Conservation (phyloP, 148 eudicot species). For the Mesembryanthemum crystallinum region DNA sequence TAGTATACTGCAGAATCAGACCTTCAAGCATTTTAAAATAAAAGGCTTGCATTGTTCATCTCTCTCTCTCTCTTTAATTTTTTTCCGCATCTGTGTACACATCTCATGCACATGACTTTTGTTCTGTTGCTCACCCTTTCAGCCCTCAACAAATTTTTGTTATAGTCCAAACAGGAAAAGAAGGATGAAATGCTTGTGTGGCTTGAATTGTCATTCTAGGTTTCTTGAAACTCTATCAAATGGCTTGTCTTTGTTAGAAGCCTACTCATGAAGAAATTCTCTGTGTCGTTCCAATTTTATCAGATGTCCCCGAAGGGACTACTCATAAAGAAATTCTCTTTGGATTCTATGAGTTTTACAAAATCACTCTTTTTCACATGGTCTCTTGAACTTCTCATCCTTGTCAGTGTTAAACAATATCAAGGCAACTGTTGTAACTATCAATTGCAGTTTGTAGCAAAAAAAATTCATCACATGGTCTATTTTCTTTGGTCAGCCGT, state of each 20-base stretch:
- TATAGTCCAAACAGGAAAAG: not conserved
- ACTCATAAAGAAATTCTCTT: too few species aligned
- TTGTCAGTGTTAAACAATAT: not conserved
- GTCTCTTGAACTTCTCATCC: not conserved
- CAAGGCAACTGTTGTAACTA: not conserved
- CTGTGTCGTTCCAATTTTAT: too few species aligned
- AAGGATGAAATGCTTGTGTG: not conserved
- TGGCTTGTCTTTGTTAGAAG: not conserved
- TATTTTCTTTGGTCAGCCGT: not conserved
- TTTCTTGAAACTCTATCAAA: not conserved
- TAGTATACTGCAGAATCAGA: conserved; percentile 1
- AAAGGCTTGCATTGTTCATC: not conserved
- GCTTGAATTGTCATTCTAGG: not conserved
- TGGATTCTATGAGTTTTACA: not conserved
- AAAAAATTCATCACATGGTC: not conserved
- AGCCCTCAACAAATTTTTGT: not conserved
- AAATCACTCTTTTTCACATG: not conserved
- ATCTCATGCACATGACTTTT: not conserved
- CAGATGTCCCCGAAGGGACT: too few species aligned
- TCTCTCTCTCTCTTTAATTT: not conserved
- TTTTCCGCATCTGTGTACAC: not conserved
- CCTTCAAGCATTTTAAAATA: not conserved
- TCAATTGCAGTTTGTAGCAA: too few species aligned
- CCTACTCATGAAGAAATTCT: conserved; percentile 1
- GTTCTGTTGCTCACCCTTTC: not conserved